Percentiles rank a stretch among this genome's conserved stretches.
phyloP scores from a whole-genome alignment of 169 alveolate genomes.

The Theileria orientalis region DNA sequence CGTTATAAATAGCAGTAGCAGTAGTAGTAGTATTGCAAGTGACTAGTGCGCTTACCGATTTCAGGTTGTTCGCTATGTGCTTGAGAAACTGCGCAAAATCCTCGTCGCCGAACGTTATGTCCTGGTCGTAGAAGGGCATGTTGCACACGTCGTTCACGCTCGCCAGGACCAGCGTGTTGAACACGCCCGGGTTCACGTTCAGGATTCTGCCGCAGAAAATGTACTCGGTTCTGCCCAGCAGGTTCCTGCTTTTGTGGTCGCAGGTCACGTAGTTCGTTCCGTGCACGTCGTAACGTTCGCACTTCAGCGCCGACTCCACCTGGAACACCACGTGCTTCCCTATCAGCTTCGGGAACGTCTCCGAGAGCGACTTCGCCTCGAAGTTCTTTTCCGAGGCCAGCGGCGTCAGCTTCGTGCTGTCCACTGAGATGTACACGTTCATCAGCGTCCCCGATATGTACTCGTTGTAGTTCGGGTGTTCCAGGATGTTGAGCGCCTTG shows the following conservation, averaged over 20 bases:
- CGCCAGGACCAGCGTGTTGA: background rate
- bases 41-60: no score
- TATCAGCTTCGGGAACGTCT: conserved; percentile 34
- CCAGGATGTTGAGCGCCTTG: conserved; percentile 53
- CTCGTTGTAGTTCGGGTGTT: conserved; percentile 56
- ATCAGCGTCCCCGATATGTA: conserved; percentile 45
- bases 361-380: conserved; percentile 26
- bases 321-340: conserved; percentile 53
- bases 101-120: conserved; percentile 59
- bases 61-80: conserved; percentile 37
- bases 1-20: no score
- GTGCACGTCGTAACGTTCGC: conserved; percentile 32
- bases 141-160: conserved; percentile 51
- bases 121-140: conserved; percentile 42
- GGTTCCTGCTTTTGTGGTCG: conserved; percentile 20
- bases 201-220: conserved; percentile 38
- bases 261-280: conserved; percentile 39
- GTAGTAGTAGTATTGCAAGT: no score
- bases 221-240: conserved; percentile 26
- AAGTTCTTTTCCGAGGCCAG: background rate
- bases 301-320: conserved; percentile 32
- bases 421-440: conserved; percentile 19
- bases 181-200: background rate
- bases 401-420: background rate
- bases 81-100: conserved; percentile 22